These are phyloP conservation scores for Trapa bicornis DNA, from an alignment of 345 rosid species.

Conservation along the genomic window DNA sequence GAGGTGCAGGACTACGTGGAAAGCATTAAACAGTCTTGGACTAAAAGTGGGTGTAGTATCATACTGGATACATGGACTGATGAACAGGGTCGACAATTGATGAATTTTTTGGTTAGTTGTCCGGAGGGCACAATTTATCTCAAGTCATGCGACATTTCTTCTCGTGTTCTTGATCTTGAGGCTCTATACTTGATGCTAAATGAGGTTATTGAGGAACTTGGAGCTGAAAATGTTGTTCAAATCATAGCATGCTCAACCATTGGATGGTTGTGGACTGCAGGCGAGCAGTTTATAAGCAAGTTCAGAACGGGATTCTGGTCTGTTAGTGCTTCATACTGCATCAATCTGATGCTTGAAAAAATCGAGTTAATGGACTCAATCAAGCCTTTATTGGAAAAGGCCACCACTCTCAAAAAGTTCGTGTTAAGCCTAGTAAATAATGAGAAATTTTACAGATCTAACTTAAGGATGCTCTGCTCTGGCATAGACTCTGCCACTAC, in stretches of 20 bases:
- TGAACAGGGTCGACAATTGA: slow-evolving; percentile 30
- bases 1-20: slow-evolving; percentile 27
- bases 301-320: slow-evolving; percentile 36
- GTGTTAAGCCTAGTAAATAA: not conserved
- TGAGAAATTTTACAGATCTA: not conserved
- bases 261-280: slow-evolving; percentile 44
- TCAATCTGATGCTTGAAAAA: slow-evolving; percentile 43
- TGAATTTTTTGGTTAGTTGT: slow-evolving; percentile 40
- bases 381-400: slow-evolving; percentile 21
- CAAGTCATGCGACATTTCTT: slow-evolving; percentile 29
- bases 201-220: slow-evolving; percentile 30
- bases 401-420: slow-evolving; percentile 25
- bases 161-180: slow-evolving; percentile 7
- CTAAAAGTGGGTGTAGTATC: slow-evolving; percentile 45
- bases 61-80: slow-evolving; percentile 58
- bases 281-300: slow-evolving; percentile 24
- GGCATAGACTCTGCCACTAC: slow-evolving; percentile 4
- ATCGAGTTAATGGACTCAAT: slow-evolving; percentile 16
- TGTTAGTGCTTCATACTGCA: slow-evolving; percentile 42
- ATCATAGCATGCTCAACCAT: slow-evolving; percentile 29
- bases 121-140: slow-evolving; percentile 46
- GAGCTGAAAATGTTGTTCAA: slow-evolving; percentile 44
- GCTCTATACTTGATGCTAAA: slow-evolving; percentile 29
- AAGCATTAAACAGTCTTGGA: slow-evolving; percentile 39
- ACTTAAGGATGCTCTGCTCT: not conserved